phyloP scores from a whole-genome alignment of 2,329 filamentous ascomycete species.

The Penicillium sp. region DNA sequence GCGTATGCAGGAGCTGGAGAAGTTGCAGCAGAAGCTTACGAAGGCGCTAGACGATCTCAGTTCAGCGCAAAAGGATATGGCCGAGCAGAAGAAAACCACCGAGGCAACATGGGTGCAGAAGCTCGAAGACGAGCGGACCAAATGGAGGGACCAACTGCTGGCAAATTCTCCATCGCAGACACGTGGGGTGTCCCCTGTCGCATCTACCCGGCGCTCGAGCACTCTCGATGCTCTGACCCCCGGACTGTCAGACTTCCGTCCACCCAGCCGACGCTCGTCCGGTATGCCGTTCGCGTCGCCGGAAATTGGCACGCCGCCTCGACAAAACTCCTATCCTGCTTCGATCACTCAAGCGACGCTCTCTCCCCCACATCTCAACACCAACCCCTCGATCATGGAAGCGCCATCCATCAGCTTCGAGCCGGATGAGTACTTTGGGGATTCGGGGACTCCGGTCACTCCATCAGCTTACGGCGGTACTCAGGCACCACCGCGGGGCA shows the following conservation, averaged over 20 bases:
- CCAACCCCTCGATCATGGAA: conserved; percentile 26
- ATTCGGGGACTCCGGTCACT: conserved; percentile 34
- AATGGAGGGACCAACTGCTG: conserved; percentile 54
- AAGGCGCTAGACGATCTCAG: conserved; percentile 63
- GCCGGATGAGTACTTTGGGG: conserved; percentile 47
- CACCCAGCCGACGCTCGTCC: conserved; percentile 44
- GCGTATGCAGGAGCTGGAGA: conserved; percentile 61
- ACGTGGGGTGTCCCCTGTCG: conserved; percentile 44
- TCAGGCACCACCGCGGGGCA: conserved; percentile 54
- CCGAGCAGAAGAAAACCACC: conserved; percentile 60
- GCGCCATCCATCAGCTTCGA: conserved; percentile 48
- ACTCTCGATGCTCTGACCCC: conserved; percentile 42
- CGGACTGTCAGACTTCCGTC: conserved; percentile 36
- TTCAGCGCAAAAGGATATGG: conserved; percentile 58
- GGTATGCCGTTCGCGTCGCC: conserved; percentile 37
- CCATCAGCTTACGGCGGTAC: conserved; percentile 42
- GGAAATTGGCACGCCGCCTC: conserved; percentile 43
- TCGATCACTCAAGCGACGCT: conserved; percentile 29
- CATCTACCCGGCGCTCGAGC: conserved; percentile 42
- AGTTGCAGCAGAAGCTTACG: conserved; percentile 41
- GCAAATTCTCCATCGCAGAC: conserved; percentile 38
- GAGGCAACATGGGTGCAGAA: conserved; percentile 60
- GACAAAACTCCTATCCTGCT: conserved; percentile 49
- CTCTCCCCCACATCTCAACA: conserved; percentile 31
- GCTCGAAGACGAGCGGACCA: conserved; percentile 65